Evolutionary conservation across 2,329 filamentous ascomycete species (phyloP).

Genomic region (Diaporthe caulivora): DNA sequence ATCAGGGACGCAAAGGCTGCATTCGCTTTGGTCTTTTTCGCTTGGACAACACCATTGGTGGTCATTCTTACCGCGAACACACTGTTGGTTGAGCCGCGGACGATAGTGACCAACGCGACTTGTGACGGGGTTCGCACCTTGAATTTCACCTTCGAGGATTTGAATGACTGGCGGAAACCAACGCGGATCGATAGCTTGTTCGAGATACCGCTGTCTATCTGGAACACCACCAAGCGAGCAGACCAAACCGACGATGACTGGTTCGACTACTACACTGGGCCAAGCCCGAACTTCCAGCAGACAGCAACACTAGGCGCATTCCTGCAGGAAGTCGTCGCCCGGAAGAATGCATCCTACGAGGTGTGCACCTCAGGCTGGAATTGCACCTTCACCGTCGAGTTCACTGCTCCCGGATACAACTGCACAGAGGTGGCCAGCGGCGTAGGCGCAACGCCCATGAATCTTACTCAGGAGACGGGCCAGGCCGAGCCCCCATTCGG

Average conservation of each 20-base stretch:
- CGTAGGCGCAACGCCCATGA: constrained; percentile 44
- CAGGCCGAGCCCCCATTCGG: constrained; percentile 48
- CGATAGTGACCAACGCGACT: constrained; percentile 34
- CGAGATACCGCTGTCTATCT: constrained; percentile 44
- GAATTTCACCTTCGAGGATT: constrained; percentile 46
- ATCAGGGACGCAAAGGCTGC: constrained; percentile 58
- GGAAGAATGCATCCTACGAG: constrained; percentile 48
- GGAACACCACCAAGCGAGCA: constrained; percentile 43
- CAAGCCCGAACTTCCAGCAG: constrained; percentile 41
- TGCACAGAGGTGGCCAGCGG: constrained; percentile 51
- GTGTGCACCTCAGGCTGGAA: constrained; percentile 55
- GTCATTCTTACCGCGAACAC: constrained; percentile 48
- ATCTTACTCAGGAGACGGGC: constrained; percentile 44
- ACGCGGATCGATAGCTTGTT: constrained; percentile 42
- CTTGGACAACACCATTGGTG: constrained; percentile 46
- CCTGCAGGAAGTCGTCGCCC: constrained; percentile 42
- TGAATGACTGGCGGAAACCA: constrained; percentile 45
- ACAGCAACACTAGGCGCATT: constrained; percentile 43
- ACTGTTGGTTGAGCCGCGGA: constrained; percentile 44
- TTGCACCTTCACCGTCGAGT: constrained; percentile 53
- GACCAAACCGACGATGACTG: constrained; percentile 43
- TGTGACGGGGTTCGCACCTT: constrained; percentile 46
- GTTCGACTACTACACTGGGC: constrained; percentile 48
- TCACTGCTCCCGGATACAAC: constrained; percentile 55
- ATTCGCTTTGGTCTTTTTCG: constrained; percentile 43